Evolutionary conservation across 331 rosid species (phyloP).

Genomic region (Erythrophleum ivorense): DNA sequence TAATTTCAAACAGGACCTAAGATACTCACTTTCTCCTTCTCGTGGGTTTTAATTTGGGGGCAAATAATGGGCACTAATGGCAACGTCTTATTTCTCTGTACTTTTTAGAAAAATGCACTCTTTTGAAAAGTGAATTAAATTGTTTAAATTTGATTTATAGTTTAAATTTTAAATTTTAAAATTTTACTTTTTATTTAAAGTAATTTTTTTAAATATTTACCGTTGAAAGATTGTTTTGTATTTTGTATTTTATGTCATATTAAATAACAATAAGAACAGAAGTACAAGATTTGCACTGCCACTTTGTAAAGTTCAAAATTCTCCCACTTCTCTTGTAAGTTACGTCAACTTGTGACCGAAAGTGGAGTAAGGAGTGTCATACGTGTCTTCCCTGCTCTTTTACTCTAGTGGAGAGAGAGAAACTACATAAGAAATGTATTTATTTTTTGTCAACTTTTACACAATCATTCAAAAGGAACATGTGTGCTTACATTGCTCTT

Average conservation of each 20-base stretch:
- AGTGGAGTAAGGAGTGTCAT: background rate
- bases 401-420: background rate
- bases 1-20: no score
- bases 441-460: conserved; percentile 25
- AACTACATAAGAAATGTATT: background rate
- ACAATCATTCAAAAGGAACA: conserved; percentile 26
- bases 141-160: no score
- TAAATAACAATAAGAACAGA: no score
- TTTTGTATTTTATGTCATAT: no score
- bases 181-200: no score
- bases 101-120: no score
- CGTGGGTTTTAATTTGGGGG: background rate
- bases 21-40: background rate
- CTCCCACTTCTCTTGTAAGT: background rate
- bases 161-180: no score
- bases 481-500: conserved; percentile 3
- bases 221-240: no score
- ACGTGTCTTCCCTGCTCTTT: conserved; percentile 31
- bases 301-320: background rate
- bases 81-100: background rate
- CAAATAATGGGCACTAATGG: background rate
- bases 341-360: background rate
- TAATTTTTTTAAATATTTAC: no score
- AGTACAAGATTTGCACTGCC: no score
- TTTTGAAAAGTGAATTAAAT: no score